phyloP scores from a whole-genome alignment of 2,329 filamentous ascomycete genomes.

The Aulographum hederae region DNA sequence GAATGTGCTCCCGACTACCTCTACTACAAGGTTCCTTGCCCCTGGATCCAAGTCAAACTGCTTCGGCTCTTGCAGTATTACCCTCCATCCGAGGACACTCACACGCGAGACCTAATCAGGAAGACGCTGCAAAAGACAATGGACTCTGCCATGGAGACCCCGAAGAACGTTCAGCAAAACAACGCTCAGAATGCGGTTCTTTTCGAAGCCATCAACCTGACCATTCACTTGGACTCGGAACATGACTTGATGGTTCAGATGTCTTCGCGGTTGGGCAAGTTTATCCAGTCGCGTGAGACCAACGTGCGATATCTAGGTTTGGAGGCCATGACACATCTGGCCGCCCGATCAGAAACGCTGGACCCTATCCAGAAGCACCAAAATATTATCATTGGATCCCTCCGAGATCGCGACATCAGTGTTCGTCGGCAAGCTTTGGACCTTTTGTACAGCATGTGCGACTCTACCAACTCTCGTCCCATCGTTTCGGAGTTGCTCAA shows the following conservation, averaged over 20 bases:
- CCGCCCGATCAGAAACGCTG: conserved; percentile 79
- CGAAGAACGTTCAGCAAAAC: conserved; percentile 98
- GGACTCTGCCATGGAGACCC: conserved; percentile 77
- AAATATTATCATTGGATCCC: conserved; percentile 80
- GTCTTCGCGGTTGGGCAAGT: conserved; percentile 74
- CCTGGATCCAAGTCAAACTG: conserved; percentile 94
- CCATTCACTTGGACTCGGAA: conserved; percentile 93
- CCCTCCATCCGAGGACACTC: conserved; percentile 83
- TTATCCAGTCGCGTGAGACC: conserved; percentile 91
- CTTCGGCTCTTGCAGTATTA: conserved; percentile 88
- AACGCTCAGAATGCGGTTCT: conserved; percentile 96
- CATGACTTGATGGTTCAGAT: conserved; percentile 92
- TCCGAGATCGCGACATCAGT: conserved; percentile 92
- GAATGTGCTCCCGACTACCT: conserved; percentile 84
- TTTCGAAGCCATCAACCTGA: conserved; percentile 96
- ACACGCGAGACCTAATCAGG: conserved; percentile 79
- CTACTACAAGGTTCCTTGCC: conserved; percentile 99
- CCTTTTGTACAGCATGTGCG: conserved; percentile 98
- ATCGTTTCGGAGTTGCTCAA: conserved; percentile 88
- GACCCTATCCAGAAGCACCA: conserved; percentile 98
- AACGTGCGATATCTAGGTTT: conserved; percentile 92
- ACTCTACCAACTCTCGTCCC: conserved; percentile 78
- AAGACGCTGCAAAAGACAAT: conserved; percentile 83
- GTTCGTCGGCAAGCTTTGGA: conserved; percentile 91
- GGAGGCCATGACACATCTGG: conserved; percentile 96